A percentile compares a stretch with the other conserved stretches of the same genome.
These are phyloP conservation scores for Dentipellis sp. DNA, from an alignment of 768 basidiomycete species.

Conservation along the genomic window DNA sequence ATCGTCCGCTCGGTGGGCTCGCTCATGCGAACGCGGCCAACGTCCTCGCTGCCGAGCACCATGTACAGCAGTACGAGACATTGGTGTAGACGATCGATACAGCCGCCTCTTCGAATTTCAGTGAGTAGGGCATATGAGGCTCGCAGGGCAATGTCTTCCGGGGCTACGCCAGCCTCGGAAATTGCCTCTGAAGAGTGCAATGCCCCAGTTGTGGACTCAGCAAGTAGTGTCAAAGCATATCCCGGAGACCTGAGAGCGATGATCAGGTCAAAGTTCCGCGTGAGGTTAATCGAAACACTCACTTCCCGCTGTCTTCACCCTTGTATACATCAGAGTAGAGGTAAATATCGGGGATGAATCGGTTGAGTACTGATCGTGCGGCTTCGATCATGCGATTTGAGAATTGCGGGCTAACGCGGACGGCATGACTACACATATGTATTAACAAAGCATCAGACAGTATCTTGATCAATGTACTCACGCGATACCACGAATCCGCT, in stretches of 20 bases:
- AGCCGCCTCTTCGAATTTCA: constrained; percentile 79
- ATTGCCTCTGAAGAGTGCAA: constrained; percentile 83
- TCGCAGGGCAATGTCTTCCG: constrained; percentile 85
- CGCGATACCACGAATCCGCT: constrained; percentile 93
- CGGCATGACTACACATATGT: constrained; percentile 61
- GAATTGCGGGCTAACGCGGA: constrained; percentile 94
- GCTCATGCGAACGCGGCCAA: constrained; percentile 81
- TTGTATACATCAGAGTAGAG: constrained; percentile 98
- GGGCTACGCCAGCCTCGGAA: constrained; percentile 74
- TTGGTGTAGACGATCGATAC: constrained; percentile 88
- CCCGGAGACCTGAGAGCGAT: constrained; percentile 72
- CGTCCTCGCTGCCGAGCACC: constrained; percentile 96
- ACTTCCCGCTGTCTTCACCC: constrained; percentile 97
- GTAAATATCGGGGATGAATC: constrained; percentile 97
- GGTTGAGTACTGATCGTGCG: constrained; percentile 84
- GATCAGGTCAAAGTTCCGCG: neutral
- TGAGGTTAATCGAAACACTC: constrained; percentile 21
- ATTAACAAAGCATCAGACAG: neutral
- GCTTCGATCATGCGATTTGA: constrained; percentile 97
- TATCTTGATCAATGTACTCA: constrained; percentile 32
- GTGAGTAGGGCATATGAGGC: constrained; percentile 72
- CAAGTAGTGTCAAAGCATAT: constrained; percentile 83
- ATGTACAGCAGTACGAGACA: constrained; percentile 79
- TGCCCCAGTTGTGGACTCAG: constrained; percentile 86
- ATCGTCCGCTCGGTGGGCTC: constrained; percentile 81